Evolutionary conservation across 2,329 filamentous ascomycete genomes (phyloP).

Genomic region (Aspergillus novofumigatus): DNA sequence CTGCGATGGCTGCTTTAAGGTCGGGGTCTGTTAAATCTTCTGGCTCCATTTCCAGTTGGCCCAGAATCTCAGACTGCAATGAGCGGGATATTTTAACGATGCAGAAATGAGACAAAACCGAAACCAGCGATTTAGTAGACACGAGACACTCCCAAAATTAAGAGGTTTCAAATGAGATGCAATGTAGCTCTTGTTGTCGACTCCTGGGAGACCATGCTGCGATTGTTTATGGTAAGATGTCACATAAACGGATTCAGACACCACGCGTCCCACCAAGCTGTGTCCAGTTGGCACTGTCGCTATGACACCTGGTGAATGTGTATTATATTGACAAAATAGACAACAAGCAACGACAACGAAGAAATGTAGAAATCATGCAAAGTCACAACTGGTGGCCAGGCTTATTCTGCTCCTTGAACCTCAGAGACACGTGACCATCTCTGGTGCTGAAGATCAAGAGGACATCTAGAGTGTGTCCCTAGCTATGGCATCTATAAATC

Average conservation of each 20-base stretch:
- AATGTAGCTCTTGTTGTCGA: neutral
- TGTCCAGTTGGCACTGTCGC: neutral
- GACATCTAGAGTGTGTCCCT: neutral
- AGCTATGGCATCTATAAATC: neutral
- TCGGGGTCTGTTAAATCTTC: constrained; percentile 19
- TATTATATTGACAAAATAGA: too few relatives aligned
- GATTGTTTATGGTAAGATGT: neutral
- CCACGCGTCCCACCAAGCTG: neutral
- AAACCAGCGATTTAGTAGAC: neutral
- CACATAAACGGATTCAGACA: neutral
- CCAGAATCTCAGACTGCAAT: neutral
- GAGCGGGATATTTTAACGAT: neutral
- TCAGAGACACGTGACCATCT: neutral
- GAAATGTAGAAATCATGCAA: neutral
- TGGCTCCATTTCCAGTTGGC: constrained; percentile 2
- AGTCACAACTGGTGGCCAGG: neutral
- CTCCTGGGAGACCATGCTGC: neutral
- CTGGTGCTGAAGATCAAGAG: neutral
- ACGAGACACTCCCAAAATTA: neutral
- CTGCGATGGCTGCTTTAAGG: constrained; percentile 19
- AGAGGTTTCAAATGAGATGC: neutral
- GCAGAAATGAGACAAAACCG: neutral
- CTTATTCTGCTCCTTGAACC: neutral
- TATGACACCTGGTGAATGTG: neutral
- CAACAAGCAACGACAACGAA: neutral